Percentiles rank a stretch among this genome's conserved stretches.
These are phyloP conservation scores for Pseudogymnoascus sp. DNA, from an alignment of 2,329 filamentous ascomycete species.

Conservation along the genomic window DNA sequence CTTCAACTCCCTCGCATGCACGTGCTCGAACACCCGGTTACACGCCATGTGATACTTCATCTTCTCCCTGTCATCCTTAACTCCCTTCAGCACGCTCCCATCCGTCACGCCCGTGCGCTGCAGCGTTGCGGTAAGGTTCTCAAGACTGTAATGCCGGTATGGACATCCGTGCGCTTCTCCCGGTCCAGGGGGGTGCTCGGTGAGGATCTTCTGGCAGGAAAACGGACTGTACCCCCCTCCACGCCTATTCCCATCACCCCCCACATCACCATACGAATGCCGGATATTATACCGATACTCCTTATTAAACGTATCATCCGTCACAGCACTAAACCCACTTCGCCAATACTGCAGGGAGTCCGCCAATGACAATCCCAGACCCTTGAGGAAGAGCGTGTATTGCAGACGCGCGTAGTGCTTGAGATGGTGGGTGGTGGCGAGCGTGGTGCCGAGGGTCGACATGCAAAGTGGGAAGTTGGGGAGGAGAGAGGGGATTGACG, in stretches of 20 bases:
- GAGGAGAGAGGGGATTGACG: conserved; percentile 70
- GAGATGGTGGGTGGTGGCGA: conserved; percentile 81
- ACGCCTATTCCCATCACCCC: conserved; percentile 79
- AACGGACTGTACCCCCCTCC: conserved; percentile 84
- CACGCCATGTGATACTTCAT: conserved; percentile 91
- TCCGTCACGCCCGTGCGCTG: conserved; percentile 74
- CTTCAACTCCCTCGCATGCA: conserved; percentile 71
- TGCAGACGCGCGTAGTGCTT: conserved; percentile 91
- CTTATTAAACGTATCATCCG: conserved; percentile 93
- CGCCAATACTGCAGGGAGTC: conserved; percentile 92
- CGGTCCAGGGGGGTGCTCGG: conserved; percentile 74
- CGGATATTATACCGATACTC: conserved; percentile 96
- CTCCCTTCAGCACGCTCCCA: conserved; percentile 64
- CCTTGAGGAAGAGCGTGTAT: conserved; percentile 94
- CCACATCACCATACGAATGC: conserved; percentile 92
- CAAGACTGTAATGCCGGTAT: conserved; percentile 81
- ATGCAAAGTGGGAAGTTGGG: conserved; percentile 88
- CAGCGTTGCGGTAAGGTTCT: conserved; percentile 72
- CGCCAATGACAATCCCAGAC: conserved; percentile 84
- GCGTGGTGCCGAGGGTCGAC: conserved; percentile 76
- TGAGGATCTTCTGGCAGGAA: conserved; percentile 91
- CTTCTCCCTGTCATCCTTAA: conserved; percentile 82
- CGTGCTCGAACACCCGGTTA: conserved; percentile 85
- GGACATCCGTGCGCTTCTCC: conserved; percentile 95
- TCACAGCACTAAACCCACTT: conserved; percentile 71